Percentiles rank a stretch among this genome's conserved stretches.
phyloP scores from a whole-genome alignment of 2,329 filamentous ascomycete genomes.

The Xylariaceae sp. region DNA sequence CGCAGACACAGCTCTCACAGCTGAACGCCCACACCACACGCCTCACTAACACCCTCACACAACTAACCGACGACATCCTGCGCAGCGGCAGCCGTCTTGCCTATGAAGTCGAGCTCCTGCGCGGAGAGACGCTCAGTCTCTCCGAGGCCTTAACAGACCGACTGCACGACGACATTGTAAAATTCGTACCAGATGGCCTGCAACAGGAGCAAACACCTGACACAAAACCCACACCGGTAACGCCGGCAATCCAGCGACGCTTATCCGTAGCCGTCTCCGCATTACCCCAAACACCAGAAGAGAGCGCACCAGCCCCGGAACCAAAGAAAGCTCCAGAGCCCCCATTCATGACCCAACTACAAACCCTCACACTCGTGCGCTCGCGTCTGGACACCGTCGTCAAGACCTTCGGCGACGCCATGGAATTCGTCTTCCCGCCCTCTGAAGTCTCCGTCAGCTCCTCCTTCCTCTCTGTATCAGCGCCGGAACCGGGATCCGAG shows the following conservation, averaged over 20 bases:
- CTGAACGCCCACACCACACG: constrained; percentile 84
- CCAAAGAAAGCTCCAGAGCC: constrained; percentile 37
- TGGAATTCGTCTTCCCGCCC: constrained; percentile 89
- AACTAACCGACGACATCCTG: constrained; percentile 91
- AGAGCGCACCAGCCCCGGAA: background rate
- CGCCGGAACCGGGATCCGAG: constrained; percentile 62
- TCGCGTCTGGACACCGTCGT: constrained; percentile 83
- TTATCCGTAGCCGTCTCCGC: constrained; percentile 20
- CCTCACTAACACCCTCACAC: constrained; percentile 73
- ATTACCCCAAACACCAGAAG: constrained; percentile 13
- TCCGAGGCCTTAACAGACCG: constrained; percentile 71
- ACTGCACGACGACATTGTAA: constrained; percentile 64
- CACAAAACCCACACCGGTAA: constrained; percentile 17
- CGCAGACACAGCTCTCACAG: constrained; percentile 79
- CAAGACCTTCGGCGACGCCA: constrained; percentile 86
- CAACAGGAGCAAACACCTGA: constrained; percentile 28
- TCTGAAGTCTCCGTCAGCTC: constrained; percentile 79
- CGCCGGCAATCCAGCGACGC: constrained; percentile 21
- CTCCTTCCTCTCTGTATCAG: constrained; percentile 84
- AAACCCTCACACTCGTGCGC: constrained; percentile 76
- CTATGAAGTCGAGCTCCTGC: constrained; percentile 88
- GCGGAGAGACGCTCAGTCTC: constrained; percentile 80
- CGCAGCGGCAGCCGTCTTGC: constrained; percentile 81
- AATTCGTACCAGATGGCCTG: constrained; percentile 59
- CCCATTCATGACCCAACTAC: constrained; percentile 69